These are phyloP conservation scores for Penicillium brevicompactum DNA, from an alignment of 2,329 filamentous ascomycete genomes.

Conservation along the genomic window DNA sequence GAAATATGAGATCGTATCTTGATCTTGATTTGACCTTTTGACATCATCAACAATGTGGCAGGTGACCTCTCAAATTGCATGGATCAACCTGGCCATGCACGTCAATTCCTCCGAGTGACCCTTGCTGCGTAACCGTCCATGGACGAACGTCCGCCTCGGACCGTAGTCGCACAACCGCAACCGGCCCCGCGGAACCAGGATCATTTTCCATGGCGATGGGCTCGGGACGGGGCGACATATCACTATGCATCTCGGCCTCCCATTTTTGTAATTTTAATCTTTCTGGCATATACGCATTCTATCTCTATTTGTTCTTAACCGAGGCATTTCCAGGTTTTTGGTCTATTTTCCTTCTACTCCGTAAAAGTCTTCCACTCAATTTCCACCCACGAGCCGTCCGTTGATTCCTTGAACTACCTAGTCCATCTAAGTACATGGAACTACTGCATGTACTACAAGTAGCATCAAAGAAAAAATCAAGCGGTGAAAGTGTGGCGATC, in stretches of 20 bases:
- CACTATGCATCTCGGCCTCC: constrained; percentile 5
- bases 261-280: neutral
- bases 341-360: neutral
- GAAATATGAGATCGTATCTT: neutral
- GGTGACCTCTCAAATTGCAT: constrained; percentile 13
- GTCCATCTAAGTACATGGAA: constrained; percentile 22
- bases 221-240: constrained; percentile 25
- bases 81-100: constrained; percentile 12
- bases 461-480: constrained; percentile 11
- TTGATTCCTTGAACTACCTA: constrained; percentile 6
- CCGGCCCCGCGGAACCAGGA: constrained; percentile 30
- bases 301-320: neutral
- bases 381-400: neutral
- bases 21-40: constrained; percentile 1
- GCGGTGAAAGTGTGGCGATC: constrained; percentile 30
- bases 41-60: constrained; percentile 11
- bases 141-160: constrained; percentile 34
- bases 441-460: constrained; percentile 26
- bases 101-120: constrained; percentile 17
- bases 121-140: constrained; percentile 11
- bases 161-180: constrained; percentile 36
- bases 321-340: neutral
- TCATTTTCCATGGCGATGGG: constrained; percentile 28
- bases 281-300: neutral
- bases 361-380: neutral